Evolutionary conservation across 306 rosid species (phyloP), one percentile per base, ranked within the genome.

Genomic region (Vachellia collinsii): DNA sequence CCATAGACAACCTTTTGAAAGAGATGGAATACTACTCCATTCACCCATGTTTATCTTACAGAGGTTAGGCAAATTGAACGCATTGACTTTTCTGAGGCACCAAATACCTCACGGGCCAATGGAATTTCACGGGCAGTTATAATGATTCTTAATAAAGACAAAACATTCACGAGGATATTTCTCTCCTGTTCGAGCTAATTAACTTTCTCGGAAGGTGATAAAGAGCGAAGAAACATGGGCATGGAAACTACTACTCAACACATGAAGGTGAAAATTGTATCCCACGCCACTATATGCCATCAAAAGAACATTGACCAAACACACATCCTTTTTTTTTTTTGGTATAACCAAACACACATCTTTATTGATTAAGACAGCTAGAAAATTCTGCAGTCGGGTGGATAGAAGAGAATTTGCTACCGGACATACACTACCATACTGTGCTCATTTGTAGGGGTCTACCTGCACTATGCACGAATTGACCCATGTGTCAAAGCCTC

Each of bases 391-490:
- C 73, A 3, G 44, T 42, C 37, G 29, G 5, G 4, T 56, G n/a
- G 5, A 6, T 56, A 29, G 41, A 39, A 76, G 8, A 70, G 20
- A 70, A 71, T 59, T 47, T 70, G 77, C 6, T 58, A n/a, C 70
- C 44, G 72, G 20, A 47, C 76, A 75, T 53, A 9, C 16, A 58
- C 23, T 67, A 42, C 66, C 58, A 53, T 51, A 77, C 34, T 29
- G 79, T 77, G 86, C 71, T 51, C 61, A 51, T 20, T 10, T 37
- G 48, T 64, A 72, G 86, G 85, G 82, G 86, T 77, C 86, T 77
- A 77, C 82, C 76, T 77, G 78, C 79, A 77, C 78, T 72, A 83
- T 83, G 77, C 76, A 51, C 51, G 39, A 77, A 63, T 78, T 77
- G 79, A 77, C 75, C 79, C 51, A 51, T 71, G 65, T 29, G 34